Evolutionary conservation across 495 filamentous ascomycete genomes (phyloP), one percentile per base, ranked within the genome.

Genomic region (Xylaria curta): DNA sequence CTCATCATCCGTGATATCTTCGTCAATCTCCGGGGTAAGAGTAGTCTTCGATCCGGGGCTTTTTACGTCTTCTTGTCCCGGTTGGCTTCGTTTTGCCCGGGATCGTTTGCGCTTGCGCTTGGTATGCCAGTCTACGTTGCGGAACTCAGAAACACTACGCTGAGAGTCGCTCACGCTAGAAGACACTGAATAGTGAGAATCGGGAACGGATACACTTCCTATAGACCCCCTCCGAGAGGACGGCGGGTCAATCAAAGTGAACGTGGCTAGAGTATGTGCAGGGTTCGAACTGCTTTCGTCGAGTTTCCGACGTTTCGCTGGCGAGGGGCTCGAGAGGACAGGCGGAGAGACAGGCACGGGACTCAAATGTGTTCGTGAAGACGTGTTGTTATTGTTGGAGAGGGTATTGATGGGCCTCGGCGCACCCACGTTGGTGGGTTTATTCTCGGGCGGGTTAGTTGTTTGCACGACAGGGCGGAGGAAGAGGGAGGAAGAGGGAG

Each of bases 251-350:
- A 17, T 46, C 24, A 63, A 40, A 17, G 24, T 68, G 40, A 77
- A 77, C 1, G 47, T 67, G 65, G 68, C 61, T 1, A 60, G 33
- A 33, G 66, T 66, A 13, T 72, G 69, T 65, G 19, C 33, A 59
- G 15, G 21, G 62, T 42, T 59, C 33, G 51, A 19, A 49, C 38
- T 19, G 6, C 8, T 49, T 28, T 71, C 61, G 31, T 53, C 38
- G 17, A 71, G 33, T 42, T 71, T 82, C 53, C 68, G 74, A 46
- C 79, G 80, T 66, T 81, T 83, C 9, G 76, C 36, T 17, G 70
- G 51, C 8, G 78, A 76, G 44, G 70, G 42, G 58, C 60, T 73
- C 6, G 74, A 62, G n/a, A 17, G 62, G 36, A 42, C 17, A 15
- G 53, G 61, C 9, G 33, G 19, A 10, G 61, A 42, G 8, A 56